Percentiles rank a stretch among this genome's conserved stretches.
Conservation (phyloP, 345 rosid genomes). For the Noccaea bulbosa region DNA sequence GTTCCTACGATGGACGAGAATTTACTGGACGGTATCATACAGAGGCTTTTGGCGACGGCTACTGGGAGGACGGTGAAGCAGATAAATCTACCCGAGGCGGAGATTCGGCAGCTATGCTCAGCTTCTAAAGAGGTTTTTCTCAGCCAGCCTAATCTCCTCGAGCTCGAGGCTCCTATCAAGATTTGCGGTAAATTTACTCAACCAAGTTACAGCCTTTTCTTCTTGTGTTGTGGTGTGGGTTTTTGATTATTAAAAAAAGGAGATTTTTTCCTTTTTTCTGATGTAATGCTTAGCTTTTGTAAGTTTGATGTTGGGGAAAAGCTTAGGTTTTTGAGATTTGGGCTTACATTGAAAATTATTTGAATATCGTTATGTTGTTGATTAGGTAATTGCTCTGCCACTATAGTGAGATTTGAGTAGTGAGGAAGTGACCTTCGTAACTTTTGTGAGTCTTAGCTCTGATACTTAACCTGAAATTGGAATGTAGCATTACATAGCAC, state of each 20-base stretch:
- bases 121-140: constrained; percentile 43
- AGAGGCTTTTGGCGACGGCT: constrained; percentile 36
- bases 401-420: constrained; percentile 46
- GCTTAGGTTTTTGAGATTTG: neutral
- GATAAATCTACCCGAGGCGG: constrained; percentile 27
- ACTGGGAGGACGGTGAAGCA: constrained; percentile 31
- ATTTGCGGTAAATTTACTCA: constrained; percentile 36
- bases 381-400: neutral
- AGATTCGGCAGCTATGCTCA: constrained; percentile 39
- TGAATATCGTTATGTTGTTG: neutral
- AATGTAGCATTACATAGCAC: neutral
- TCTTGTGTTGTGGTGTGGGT: too few species aligned
- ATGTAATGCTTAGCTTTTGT: neutral
- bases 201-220: neutral
- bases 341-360: neutral
- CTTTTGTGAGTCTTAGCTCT: neutral
- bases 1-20: constrained; percentile 32
- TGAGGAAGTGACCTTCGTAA: constrained; percentile 11
- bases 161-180: constrained; percentile 46
- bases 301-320: neutral
- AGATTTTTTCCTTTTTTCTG: too few species aligned
- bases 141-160: constrained; percentile 48
- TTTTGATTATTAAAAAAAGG: too few species aligned
- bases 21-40: constrained; percentile 32
- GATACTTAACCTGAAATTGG: neutral